Percentiles rank a stretch among this genome's conserved stretches.
These are phyloP conservation scores for Podochytrium sp. DNA, from an alignment of 192 early-diverging fungal species.

Conservation along the genomic window DNA sequence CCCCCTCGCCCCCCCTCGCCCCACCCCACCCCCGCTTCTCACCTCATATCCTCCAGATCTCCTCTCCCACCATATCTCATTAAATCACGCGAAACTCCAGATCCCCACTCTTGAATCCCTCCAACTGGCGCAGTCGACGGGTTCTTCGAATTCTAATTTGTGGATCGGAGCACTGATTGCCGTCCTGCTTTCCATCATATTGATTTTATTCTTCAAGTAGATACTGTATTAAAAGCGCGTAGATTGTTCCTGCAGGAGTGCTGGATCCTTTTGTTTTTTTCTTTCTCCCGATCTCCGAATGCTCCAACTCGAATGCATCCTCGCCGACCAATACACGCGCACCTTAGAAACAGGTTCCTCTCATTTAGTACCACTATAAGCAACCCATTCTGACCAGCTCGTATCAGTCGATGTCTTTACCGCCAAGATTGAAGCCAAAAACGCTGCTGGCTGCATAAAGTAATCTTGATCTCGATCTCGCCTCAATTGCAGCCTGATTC, in stretches of 20 bases:
- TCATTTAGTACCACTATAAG: neutral
- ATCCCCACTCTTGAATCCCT: neutral
- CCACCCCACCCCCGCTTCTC: no score
- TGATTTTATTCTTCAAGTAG: neutral
- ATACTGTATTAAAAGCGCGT: no score
- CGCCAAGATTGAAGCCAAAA: neutral
- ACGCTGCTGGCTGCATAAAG: constrained; percentile 13
- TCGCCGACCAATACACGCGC: constrained; percentile 17
- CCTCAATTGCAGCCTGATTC: neutral
- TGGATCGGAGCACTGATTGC: neutral
- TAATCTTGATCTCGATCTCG: neutral
- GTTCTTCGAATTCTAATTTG: neutral
- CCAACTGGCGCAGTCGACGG: neutral
- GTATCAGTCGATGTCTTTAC: neutral
- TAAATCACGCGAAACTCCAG: neutral
- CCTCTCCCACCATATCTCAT: no score
- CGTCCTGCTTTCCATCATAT: neutral
- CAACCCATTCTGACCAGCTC: neutral
- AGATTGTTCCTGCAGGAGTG: no score
- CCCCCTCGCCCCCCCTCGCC: no score
- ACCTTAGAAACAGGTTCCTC: constrained; percentile 18
- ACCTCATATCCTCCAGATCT: no score
- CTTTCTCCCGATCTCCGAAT: no score
- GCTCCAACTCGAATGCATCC: constrained; percentile 10
- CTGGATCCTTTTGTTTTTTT: no score